Conservation (phyloP, 2,329 filamentous ascomycete species). For the Cladosporium velox region DNA sequence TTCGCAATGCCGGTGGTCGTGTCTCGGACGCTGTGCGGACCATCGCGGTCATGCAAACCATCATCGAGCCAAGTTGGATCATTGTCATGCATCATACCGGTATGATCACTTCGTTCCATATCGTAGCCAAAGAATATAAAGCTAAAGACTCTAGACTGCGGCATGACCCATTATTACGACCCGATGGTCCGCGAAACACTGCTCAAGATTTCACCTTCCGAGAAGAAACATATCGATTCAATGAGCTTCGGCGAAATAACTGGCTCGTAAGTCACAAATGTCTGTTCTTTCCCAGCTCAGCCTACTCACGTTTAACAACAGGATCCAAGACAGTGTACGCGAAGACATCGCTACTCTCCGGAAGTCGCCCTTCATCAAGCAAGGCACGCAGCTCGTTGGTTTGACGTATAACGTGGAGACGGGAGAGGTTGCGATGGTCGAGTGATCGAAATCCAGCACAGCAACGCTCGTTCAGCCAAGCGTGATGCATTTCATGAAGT, state of each 20-base stretch:
- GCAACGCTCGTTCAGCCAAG: background rate
- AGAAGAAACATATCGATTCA: constrained; percentile 27
- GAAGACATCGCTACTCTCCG: constrained; percentile 32
- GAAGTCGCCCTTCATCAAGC: constrained; percentile 27
- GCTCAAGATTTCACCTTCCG: constrained; percentile 26
- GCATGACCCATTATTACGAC: constrained; percentile 29
- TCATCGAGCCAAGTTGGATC: constrained; percentile 22
- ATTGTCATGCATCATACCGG: constrained; percentile 36
- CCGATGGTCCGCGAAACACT: constrained; percentile 26
- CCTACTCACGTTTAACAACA: background rate
- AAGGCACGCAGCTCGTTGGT: constrained; percentile 20
- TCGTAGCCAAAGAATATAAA: no score
- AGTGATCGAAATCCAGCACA: background rate
- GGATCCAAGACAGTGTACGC: constrained; percentile 16
- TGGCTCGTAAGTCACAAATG: constrained; percentile 24
- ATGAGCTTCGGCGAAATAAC: constrained; percentile 32
- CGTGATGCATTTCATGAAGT: background rate
- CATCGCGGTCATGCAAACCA: constrained; percentile 17
- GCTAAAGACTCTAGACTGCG: constrained; percentile 25
- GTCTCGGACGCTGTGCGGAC: constrained; percentile 14
- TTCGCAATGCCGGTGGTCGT: constrained; percentile 25
- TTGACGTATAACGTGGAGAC: constrained; percentile 21
- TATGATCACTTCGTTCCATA: constrained; percentile 6
- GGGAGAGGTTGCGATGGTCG: background rate
- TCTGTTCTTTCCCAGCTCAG: constrained; percentile 14